Evolutionary conservation across 441 rosid genomes (phyloP), one percentile per base, ranked within the genome.

Genomic region (Mallotus japonicus): DNA sequence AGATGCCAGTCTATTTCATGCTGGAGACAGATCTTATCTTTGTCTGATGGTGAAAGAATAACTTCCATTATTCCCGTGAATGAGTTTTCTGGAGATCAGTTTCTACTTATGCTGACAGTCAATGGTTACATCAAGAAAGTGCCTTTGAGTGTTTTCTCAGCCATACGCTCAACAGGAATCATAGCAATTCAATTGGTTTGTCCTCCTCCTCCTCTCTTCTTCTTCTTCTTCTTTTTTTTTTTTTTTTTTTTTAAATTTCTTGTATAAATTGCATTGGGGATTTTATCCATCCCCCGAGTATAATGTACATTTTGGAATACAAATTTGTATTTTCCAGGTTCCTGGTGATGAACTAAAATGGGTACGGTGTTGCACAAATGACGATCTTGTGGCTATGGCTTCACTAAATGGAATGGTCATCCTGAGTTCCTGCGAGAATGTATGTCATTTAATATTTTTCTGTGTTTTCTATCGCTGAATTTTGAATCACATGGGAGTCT

Each of bases 111-210:
- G 99, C 99, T 95, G 75, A 92, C 99, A 0, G 88, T 85, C 77
- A 88, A 88, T 80, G 99, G 99, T 80, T 95, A 91, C 91, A 90
- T 95, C 85, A 95, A 95, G 86, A 95, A 91, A 89, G 98, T 89
- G 20, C 75, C 99, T 32, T 79, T 95, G 77, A 92, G 85, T 76
- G 66, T 80, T 65, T 95, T 95, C 79, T 92, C 98, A 5, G 85
- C 95, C 65, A 91, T 95, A 79, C 92, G 99, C 62, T 91, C 99
- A 75, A 91, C 96, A 13, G 99, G 99, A 85, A 95, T 92, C 76
- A 95, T 95, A 66, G 99, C 98, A 63, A 90, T 91, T 82, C 98
- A 92, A 73, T 80, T 95, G 98, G 99, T 95, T 75, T 77, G 92
- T 76, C 72, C 67, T 58, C n/a, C n/a, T n/a, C n/a, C n/a, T n/a